These are phyloP conservation scores for Anastatica hierochuntica DNA, from an alignment of 345 rosid species.

Conservation along the genomic window DNA sequence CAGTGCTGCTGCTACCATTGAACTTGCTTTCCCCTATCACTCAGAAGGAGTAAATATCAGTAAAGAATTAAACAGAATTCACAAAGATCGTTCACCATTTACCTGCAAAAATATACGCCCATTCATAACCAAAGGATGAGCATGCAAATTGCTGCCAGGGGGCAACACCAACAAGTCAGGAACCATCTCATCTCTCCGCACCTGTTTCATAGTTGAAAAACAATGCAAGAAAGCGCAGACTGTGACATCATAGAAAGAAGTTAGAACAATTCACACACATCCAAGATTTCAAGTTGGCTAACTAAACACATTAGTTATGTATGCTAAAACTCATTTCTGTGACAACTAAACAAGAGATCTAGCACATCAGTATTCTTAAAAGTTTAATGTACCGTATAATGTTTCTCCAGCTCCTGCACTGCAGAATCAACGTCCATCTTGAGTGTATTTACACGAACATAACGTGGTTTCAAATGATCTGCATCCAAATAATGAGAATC, in stretches of 20 bases:
- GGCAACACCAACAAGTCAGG: slow-evolving; percentile 70
- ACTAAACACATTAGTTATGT: not conserved
- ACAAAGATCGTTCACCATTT: slow-evolving; percentile 11
- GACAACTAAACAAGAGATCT: slow-evolving; percentile 1
- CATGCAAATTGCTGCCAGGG: slow-evolving; percentile 72
- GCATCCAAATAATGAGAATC: too few species aligned
- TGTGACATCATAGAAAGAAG: too few species aligned
- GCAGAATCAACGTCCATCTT: slow-evolving; percentile 66
- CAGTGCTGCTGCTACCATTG: slow-evolving; percentile 84
- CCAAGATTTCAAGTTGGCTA: not conserved
- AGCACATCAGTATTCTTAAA: not conserved
- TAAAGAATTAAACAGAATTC: not conserved
- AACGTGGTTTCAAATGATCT: slow-evolving; percentile 64
- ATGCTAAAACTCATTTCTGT: not conserved
- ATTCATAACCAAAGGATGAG: slow-evolving; percentile 62
- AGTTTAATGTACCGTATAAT: slow-evolving; percentile 33
- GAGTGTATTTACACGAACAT: slow-evolving; percentile 79
- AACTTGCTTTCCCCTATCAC: slow-evolving; percentile 85
- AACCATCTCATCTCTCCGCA: slow-evolving; percentile 59
- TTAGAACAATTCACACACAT: too few species aligned
- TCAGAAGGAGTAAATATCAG: slow-evolving; percentile 1
- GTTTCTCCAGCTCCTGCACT: slow-evolving; percentile 47
- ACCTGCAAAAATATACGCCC: slow-evolving; percentile 81
- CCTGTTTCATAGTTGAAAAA: slow-evolving; percentile 32
- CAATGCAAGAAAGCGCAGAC: not conserved